phyloP scores from a whole-genome alignment of 2,329 filamentous ascomycete genomes.

The Aspergillus sp. region DNA sequence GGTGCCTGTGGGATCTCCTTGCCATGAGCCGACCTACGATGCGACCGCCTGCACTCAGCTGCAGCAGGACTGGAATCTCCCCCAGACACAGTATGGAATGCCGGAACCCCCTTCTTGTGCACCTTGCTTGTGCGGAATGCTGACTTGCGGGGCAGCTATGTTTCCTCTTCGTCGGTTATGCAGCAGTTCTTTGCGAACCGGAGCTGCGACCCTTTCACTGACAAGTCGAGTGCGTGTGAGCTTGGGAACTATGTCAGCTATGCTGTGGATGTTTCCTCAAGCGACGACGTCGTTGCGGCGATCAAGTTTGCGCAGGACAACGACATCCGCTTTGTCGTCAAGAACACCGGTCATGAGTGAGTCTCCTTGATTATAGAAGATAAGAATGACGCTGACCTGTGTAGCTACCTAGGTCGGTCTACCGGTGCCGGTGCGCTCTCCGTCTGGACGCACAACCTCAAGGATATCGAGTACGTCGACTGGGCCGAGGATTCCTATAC shows the following conservation, averaged over 20 bases:
- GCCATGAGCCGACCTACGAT: constrained; percentile 32
- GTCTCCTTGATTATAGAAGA: background rate
- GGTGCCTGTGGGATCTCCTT: constrained; percentile 39
- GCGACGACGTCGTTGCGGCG: constrained; percentile 28
- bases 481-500: constrained; percentile 47
- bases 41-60: constrained; percentile 20
- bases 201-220: constrained; percentile 32
- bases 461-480: constrained; percentile 27
- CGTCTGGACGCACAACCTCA: constrained; percentile 36
- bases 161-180: constrained; percentile 34
- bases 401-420: constrained; percentile 53
- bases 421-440: constrained; percentile 56
- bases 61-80: constrained; percentile 27
- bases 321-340: constrained; percentile 53
- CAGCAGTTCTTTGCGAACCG: constrained; percentile 33
- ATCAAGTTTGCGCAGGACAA: constrained; percentile 47
- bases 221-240: constrained; percentile 22
- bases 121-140: background rate
- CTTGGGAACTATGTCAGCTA: constrained; percentile 35
- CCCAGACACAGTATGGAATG: constrained; percentile 26
- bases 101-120: no score
- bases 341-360: constrained; percentile 45
- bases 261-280: constrained; percentile 35
- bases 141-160: constrained; percentile 15
- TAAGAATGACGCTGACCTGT: background rate